Evolutionary conservation across 2,329 filamentous ascomycete genomes (phyloP).

Genomic region (Pseudocercospora crystallina): DNA sequence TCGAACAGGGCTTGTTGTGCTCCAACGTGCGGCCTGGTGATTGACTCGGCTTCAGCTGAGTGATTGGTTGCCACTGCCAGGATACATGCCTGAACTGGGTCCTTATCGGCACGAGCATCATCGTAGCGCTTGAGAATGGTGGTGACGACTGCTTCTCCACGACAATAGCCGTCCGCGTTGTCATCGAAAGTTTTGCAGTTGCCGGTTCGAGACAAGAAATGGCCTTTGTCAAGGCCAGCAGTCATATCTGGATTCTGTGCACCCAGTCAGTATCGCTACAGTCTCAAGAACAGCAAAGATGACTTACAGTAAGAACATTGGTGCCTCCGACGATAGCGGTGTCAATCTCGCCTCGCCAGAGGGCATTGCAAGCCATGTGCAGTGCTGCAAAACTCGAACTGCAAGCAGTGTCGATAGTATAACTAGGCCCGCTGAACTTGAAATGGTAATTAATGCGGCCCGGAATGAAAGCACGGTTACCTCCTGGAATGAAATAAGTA

Average conservation of each 20-base stretch:
- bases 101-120: constrained; percentile 73
- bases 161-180: constrained; percentile 38
- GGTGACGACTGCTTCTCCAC: constrained; percentile 30
- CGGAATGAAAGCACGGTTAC: constrained; percentile 10
- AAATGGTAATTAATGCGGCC: constrained; percentile 29
- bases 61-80: constrained; percentile 76
- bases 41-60: constrained; percentile 75
- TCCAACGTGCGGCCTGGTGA: constrained; percentile 77
- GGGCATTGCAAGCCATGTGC: constrained; percentile 22
- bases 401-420: constrained; percentile 31
- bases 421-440: constrained; percentile 27
- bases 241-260: constrained; percentile 20
- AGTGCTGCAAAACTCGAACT: constrained; percentile 25
- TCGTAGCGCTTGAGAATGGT: constrained; percentile 40
- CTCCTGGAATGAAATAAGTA: constrained; percentile 23
- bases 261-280: too few species aligned
- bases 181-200: constrained; percentile 29
- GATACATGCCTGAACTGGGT: constrained; percentile 69
- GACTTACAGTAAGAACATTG: constrained; percentile 21
- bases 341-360: constrained; percentile 26
- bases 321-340: constrained; percentile 28
- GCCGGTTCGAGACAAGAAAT: constrained; percentile 22
- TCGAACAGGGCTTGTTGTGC: constrained; percentile 72
- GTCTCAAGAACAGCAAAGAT: neutral
- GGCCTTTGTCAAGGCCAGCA: constrained; percentile 24